Percentiles rank a stretch among this genome's conserved stretches.
phyloP scores from a whole-genome alignment of 306 rosid genomes.

The Sindora glabra region DNA sequence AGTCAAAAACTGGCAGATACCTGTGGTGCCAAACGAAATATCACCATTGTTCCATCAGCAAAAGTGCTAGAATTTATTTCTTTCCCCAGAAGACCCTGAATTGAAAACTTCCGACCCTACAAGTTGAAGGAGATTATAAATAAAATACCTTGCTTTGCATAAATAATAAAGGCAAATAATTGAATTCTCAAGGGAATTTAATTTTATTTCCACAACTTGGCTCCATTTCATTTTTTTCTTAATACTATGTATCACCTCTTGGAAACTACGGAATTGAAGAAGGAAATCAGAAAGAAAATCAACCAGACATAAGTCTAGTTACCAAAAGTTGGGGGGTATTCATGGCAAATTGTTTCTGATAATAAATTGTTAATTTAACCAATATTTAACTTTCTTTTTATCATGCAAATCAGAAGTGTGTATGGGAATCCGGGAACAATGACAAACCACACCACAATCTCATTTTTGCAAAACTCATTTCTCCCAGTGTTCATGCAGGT shows the following conservation, averaged over 20 bases:
- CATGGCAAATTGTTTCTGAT: background rate
- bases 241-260: background rate
- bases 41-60: constrained; percentile 70
- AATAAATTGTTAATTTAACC: constrained; percentile 4
- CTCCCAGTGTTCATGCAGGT: background rate
- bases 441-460: background rate
- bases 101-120: constrained; percentile 87
- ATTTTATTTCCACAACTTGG: background rate
- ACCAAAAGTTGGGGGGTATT: background rate
- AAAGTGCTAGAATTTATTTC: constrained; percentile 57
- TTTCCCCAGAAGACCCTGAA: constrained; percentile 81
- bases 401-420: background rate
- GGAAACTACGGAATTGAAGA: background rate
- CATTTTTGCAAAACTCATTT: constrained; percentile 10
- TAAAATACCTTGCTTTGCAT: constrained; percentile 5
- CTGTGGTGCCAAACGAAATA: constrained; percentile 99
- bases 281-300: background rate
- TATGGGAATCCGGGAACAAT: background rate
- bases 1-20: constrained; percentile 28
- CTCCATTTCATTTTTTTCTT: background rate
- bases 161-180: background rate
- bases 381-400: background rate
- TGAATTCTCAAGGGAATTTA: background rate
- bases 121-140: constrained; percentile 9
- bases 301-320: background rate